Conservation (phyloP, 2,329 filamentous ascomycete genomes). For the Blumeria hordei region DNA sequence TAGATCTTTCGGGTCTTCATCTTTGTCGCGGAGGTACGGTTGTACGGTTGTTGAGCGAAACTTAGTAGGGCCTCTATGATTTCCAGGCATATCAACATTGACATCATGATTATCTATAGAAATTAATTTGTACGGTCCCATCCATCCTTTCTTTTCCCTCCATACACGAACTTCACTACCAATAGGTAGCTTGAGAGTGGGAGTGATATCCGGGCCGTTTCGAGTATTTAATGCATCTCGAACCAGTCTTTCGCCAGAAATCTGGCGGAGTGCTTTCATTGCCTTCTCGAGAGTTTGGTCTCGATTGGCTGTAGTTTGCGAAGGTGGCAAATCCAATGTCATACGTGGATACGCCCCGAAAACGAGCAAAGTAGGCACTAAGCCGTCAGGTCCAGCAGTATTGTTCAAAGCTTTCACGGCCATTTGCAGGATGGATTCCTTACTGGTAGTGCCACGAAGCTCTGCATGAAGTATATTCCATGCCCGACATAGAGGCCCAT, state of each 20-base stretch:
- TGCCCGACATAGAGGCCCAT: neutral
- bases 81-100: neutral
- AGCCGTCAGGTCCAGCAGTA: neutral
- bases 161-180: neutral
- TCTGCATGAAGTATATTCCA: neutral
- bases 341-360: neutral
- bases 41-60: neutral
- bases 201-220: neutral
- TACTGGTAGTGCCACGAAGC: neutral
- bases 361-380: neutral
- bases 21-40: neutral
- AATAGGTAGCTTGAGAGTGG: neutral
- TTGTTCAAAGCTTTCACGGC: too few relatives aligned
- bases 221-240: neutral
- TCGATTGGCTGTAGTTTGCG: neutral
- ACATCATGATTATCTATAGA: neutral
- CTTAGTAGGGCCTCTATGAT: neutral
- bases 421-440: neutral
- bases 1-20: too few relatives aligned
- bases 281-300: neutral
- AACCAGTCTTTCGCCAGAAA: neutral
- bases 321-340: neutral
- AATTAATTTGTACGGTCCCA: neutral
- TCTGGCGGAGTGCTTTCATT: neutral
- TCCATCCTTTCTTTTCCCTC: neutral